Evolutionary conservation across 768 basidiomycete genomes (phyloP).

Genomic region (Rhizopogon sp.): DNA sequence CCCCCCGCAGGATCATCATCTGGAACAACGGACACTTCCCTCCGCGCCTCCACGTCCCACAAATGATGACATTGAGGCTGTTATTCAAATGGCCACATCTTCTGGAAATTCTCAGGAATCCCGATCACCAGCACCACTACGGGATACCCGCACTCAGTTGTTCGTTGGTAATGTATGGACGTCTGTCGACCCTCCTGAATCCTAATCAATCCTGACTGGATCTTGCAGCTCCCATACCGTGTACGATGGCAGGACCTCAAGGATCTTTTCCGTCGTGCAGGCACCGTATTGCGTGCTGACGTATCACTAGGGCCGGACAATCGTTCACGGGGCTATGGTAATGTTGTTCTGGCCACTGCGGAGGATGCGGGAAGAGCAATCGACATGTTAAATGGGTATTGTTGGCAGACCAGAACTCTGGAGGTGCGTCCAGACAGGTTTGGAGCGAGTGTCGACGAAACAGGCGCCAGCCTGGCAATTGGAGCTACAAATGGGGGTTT

Average conservation of each 20-base stretch:
- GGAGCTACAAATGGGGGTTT: neutral
- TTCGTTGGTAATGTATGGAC: conserved; percentile 90
- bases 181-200: conserved; percentile 2
- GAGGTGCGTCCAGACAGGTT: conserved; percentile 90
- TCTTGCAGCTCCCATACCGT: conserved; percentile 80
- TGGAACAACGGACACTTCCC: neutral
- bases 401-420: conserved; percentile 91
- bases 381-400: conserved; percentile 93
- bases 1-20: conserved; percentile 7
- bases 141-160: conserved; percentile 90
- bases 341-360: conserved; percentile 89
- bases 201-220: neutral
- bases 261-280: conserved; percentile 93
- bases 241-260: conserved; percentile 99
- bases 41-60: conserved; percentile 35
- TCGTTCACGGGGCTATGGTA: conserved; percentile 89
- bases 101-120: conserved; percentile 48
- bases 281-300: conserved; percentile 79
- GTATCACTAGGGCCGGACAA: conserved; percentile 84
- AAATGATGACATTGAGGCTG: conserved; percentile 86
- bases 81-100: conserved; percentile 89
- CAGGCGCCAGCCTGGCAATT: neutral
- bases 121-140: conserved; percentile 38
- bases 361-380: conserved; percentile 94
- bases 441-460: conserved; percentile 21